Evolutionary conservation across 352 stramenopile genomes (phyloP).

Genomic region (Phytopythium litorale): DNA sequence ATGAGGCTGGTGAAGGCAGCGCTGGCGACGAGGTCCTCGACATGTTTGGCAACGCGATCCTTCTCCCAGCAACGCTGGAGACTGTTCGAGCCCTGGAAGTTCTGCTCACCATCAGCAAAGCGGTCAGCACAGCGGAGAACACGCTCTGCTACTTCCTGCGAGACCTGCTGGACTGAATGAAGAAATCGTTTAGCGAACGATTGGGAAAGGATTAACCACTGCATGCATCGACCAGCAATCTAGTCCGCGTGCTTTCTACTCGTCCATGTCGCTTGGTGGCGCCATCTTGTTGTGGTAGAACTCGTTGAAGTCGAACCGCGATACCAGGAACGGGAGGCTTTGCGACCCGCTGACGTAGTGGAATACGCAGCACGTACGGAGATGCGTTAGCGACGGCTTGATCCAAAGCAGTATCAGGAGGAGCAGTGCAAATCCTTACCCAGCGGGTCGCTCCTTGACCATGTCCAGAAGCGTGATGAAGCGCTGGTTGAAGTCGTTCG

Average conservation of each 20-base stretch:
- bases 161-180: slow-evolving; percentile 48
- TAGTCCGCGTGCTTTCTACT: slow-evolving; percentile 19
- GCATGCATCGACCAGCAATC: background rate
- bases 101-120: slow-evolving; percentile 43
- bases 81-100: slow-evolving; percentile 39
- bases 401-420: background rate
- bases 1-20: background rate
- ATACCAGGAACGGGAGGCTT: slow-evolving; percentile 81
- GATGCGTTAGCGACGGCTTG: background rate
- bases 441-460: slow-evolving; percentile 45
- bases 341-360: slow-evolving; percentile 43
- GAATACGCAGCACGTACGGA: background rate
- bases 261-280: slow-evolving; percentile 35
- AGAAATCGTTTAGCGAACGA: background rate
- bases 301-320: slow-evolving; percentile 91
- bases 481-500: slow-evolving; percentile 55
- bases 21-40: slow-evolving; percentile 20
- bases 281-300: slow-evolving; percentile 71
- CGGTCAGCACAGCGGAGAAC: slow-evolving; percentile 40
- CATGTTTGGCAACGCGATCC: slow-evolving; percentile 43
- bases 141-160: slow-evolving; percentile 69
- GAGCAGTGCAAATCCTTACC: slow-evolving; percentile 21
- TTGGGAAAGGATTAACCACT: background rate
- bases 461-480: slow-evolving; percentile 72
- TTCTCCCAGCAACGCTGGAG: slow-evolving; percentile 41